Base-by-base conservation (phyloP, 1,284 basidiomycete species). In the Leccinum angustisporum region DNA sequence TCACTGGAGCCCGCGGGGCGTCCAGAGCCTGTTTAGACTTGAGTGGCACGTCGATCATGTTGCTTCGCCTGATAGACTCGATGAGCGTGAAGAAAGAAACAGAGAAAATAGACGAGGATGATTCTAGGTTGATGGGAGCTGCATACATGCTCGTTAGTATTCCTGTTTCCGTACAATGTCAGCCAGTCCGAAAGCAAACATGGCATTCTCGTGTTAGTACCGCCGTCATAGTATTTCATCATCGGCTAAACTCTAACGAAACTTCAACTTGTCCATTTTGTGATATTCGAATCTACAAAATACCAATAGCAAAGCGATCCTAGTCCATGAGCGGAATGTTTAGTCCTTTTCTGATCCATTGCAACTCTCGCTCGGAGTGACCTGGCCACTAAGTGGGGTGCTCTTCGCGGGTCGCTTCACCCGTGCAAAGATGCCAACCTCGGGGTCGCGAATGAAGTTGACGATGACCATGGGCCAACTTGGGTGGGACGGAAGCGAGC, bases 381-480 rank as follows among this genome's bases (percentile, higher is more conserved):
- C 58, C 27, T 71, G 57, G 5, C 72, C 69, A 51, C 68, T 70
- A 16, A 70, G 61, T 1, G 61, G 60, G 43, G 16, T 53, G 31
- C 64, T 61, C 60, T 77, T 78, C 14, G 62, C 59, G 16, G 70
- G 55, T 62, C 70, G 61, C 64, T 86, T 86, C 7, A 81, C 85
- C 25, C 85, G 75, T 16, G 85, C 84, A 66, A 84, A 86, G n/a
- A 86, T 78, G 8, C 94, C 94, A 38, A 95, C 92, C 63, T 90
- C 88, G 14, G 83, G 82, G 70, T 96, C 95, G 43, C 95, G 86
- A 64, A 99, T 97, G 74, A 99, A 99, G 75, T 94, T 91, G 64
- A 93, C 82, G 4, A 92, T 95, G 48, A 99, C 91, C 87, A 95
- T 92, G 1, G 95, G 91, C 97, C 97, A 99, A 4, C 89, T 92